Evolutionary conservation across 2,329 filamentous ascomycete species (phyloP).

Genomic region (Diaporthe citriasiana): DNA sequence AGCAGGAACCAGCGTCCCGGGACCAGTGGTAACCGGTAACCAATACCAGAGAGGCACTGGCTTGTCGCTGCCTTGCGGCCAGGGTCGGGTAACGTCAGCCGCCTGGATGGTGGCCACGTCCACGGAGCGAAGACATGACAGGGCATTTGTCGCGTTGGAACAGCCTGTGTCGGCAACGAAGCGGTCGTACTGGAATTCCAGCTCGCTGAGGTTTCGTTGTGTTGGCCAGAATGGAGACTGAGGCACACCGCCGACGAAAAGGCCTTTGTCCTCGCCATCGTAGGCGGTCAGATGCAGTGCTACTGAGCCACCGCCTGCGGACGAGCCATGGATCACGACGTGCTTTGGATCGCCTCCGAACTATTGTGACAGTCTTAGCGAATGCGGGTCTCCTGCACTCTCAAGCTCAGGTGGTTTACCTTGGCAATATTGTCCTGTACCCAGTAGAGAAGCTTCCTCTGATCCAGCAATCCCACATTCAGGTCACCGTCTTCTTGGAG

Average conservation of each 20-base stretch:
- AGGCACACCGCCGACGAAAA: conserved; percentile 62
- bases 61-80: conserved; percentile 52
- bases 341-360: conserved; percentile 73
- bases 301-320: conserved; percentile 72
- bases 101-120: conserved; percentile 54
- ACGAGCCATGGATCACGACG: conserved; percentile 73
- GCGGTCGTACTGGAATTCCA: conserved; percentile 62
- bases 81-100: conserved; percentile 56
- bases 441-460: conserved; percentile 71
- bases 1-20: conserved; percentile 58
- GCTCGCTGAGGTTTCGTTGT: conserved; percentile 58
- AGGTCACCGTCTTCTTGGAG: conserved; percentile 67
- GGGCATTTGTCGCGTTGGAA: conserved; percentile 47
- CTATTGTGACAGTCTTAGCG: conserved; percentile 43
- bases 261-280: conserved; percentile 59
- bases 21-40: conserved; percentile 62
- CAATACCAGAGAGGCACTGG: conserved; percentile 61
- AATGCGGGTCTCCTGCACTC: neutral
- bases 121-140: conserved; percentile 60
- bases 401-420: conserved; percentile 46
- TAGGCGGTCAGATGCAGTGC: conserved; percentile 64
- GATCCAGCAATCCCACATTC: conserved; percentile 74
- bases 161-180: conserved; percentile 56
- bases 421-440: conserved; percentile 68
- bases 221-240: conserved; percentile 66